Base-by-base conservation (phyloP, 2,329 filamentous ascomycete genomes). In the Trichoderma arundinaceum region DNA sequence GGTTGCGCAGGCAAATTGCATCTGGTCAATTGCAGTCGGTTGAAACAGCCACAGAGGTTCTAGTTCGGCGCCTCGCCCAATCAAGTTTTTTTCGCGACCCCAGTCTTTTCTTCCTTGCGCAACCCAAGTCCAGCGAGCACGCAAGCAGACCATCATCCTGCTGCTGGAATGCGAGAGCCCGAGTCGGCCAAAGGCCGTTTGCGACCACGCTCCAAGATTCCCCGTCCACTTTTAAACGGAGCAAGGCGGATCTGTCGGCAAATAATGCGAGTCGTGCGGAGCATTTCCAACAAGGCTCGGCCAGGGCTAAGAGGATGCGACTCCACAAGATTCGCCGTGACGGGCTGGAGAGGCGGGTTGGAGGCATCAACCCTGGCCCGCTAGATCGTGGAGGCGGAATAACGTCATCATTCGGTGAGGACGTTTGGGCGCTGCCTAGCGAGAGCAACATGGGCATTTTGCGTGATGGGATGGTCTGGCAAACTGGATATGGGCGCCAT, bases 321-420 rank as follows among this genome's bases (percentile, higher is more conserved):
- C 59, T 63, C 59, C 59, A 63, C 59, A 54, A 8, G 59, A 44
- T 35, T 54, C 22, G 49, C 33, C 59, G 38, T 63, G 59, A 63
- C n/a, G 43, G 43, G 32, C 56, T 59, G n/a, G 22, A 49, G 43
- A 38, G 33, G 49, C 48, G 59, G 59, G 35, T 43, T 53, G n/a
- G 38, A 53, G 48, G 38, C 48, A n/a, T 44, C 59, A 65, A 13
- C n/a, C 46, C 46, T 41, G 48, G 52, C 38, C 62, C 53, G 44
- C 62, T 58, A 57, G 44, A 65, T 65, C 62, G 53, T 59, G 60
- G 58, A 54, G 60, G 60, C 60, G 49, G 60, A 57, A 65, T 65
- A 65, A 58, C 62, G 62, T 65, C 62, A 65, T 65, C 52, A 15
- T 59, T 43, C 48, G 33, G 44, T 48, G 33, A 49, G 19, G 22